Conservation (phyloP, 2,329 filamentous ascomycete species). For the Dothiorella sarmentorum region DNA sequence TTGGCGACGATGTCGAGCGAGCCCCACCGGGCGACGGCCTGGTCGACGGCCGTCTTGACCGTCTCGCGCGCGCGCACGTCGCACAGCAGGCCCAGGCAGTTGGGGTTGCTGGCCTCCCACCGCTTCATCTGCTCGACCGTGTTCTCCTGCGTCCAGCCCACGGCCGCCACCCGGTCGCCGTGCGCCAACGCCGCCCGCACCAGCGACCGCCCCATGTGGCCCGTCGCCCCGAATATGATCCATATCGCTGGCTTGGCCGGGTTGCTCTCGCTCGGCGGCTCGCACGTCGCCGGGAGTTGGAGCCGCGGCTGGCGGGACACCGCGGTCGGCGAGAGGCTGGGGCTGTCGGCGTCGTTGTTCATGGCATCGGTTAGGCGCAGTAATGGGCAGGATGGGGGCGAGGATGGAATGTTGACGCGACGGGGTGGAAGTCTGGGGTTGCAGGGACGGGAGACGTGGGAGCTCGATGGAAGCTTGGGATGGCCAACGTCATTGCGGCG, state of each 20-base stretch:
- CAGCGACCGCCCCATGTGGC: constrained; percentile 89
- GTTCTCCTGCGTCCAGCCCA: constrained; percentile 79
- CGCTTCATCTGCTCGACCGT: constrained; percentile 67
- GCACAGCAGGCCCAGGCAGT: constrained; percentile 78
- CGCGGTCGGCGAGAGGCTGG: constrained; percentile 35
- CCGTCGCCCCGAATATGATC: constrained; percentile 96
- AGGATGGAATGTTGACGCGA: neutral
- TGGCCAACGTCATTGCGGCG: constrained; percentile 15
- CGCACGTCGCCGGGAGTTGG: constrained; percentile 76
- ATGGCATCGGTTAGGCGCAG: neutral
- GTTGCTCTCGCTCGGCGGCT: constrained; percentile 71
- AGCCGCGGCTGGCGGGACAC: constrained; percentile 42
- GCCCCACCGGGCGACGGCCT: constrained; percentile 70
- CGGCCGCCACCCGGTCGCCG: constrained; percentile 79
- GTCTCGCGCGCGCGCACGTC: constrained; percentile 82
- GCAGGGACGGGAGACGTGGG: no score
- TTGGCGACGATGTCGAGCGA: constrained; percentile 27
- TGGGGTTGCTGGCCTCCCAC: constrained; percentile 52
- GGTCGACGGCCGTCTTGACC: constrained; percentile 67
- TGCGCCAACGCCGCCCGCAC: constrained; percentile 77
- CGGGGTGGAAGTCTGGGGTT: neutral
- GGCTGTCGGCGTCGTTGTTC: constrained; percentile 17
- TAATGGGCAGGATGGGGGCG: neutral
- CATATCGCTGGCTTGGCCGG: constrained; percentile 76
- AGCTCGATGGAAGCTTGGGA: neutral